Evolutionary conservation across 345 rosid genomes (phyloP).

Genomic region (Hevea brasiliensis): DNA sequence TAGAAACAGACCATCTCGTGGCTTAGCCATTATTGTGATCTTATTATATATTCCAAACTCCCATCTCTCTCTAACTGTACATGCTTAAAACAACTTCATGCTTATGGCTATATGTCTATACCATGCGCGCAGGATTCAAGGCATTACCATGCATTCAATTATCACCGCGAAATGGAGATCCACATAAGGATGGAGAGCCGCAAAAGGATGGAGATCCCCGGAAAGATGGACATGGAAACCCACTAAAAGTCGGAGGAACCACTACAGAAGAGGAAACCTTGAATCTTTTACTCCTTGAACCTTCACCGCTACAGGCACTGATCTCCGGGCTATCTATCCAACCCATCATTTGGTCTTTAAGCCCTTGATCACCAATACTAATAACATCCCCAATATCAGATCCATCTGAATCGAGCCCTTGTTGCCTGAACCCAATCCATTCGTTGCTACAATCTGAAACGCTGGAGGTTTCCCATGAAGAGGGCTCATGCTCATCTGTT

Average conservation of each 20-base stretch:
- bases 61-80: no score
- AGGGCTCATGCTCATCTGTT: slow-evolving; percentile 4
- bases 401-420: slow-evolving; percentile 54
- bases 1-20: no score
- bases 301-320: slow-evolving; percentile 20
- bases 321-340: slow-evolving; percentile 57
- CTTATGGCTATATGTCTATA: no score
- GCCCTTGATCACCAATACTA: slow-evolving; percentile 24
- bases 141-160: no score
- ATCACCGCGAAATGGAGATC: slow-evolving; percentile 23
- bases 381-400: slow-evolving; percentile 46
- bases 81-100: no score
- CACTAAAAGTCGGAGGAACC: slow-evolving; percentile 56
- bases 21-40: no score
- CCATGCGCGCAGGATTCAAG: no score
- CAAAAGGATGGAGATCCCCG: slow-evolving; percentile 23
- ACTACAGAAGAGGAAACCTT: slow-evolving; percentile 64
- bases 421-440: slow-evolving; percentile 50
- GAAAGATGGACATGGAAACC: slow-evolving; percentile 21
- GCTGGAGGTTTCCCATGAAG: slow-evolving; percentile 57
- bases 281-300: slow-evolving; percentile 57
- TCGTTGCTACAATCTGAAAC: slow-evolving; percentile 57
- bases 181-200: no score
- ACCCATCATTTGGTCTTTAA: slow-evolving; percentile 30
- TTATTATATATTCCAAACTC: no score